Base-by-base conservation (phyloP, 1,139 yeast genomes). In the Magnusiomyces clavatus region DNA sequence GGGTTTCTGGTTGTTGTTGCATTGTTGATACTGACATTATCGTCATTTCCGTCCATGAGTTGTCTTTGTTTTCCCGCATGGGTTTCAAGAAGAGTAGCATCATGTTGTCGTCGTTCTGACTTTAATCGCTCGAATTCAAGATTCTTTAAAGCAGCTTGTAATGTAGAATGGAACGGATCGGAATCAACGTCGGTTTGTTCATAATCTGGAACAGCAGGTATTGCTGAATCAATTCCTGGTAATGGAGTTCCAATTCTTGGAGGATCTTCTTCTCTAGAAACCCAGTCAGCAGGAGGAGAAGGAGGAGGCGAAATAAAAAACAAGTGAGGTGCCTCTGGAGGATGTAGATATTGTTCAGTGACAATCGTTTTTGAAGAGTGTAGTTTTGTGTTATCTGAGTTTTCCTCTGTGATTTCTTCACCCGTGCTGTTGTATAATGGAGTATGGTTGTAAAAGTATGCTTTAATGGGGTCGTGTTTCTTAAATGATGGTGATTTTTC, bases 221-320 rank as follows among this genome's bases (percentile, higher is more conserved):
- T 34, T 39, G 40, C 13, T 11, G 36, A 6, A n/a, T 34, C 16
- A 31, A 44, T 38, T 3, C 47, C 47, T 8, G 29, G 31, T 6
- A 39, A 39, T 14, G 47, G 47, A 13, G 47, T 44, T 13, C 36
- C 36, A 29, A 44, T 17, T 16, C 47, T 34, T 24, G 77, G 77
- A 34, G 66, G 68, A n/a, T 63, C 70, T 55, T 73, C 77, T 12
- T 55, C 54, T 29, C 54, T 46, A 8, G 65, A 59, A 43, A 59
- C 64, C 77, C 77, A 73, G 31, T 69, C 76, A 5, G 62, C 67
- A 0, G 76, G 76, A 1, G 77, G 77, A 39, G 72, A 66, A 5
- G 75, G 72, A 8, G 77, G 77, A 1, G 77, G 77, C 14, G 73
- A 68, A 43, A 73, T 70, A 51, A 73, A 63, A 62, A 71, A 65